A percentile compares a stretch with the other conserved stretches of the same genome.
Conservation (phyloP, 1,284 basidiomycete species). For the Bondarzewia mesenterica region DNA sequence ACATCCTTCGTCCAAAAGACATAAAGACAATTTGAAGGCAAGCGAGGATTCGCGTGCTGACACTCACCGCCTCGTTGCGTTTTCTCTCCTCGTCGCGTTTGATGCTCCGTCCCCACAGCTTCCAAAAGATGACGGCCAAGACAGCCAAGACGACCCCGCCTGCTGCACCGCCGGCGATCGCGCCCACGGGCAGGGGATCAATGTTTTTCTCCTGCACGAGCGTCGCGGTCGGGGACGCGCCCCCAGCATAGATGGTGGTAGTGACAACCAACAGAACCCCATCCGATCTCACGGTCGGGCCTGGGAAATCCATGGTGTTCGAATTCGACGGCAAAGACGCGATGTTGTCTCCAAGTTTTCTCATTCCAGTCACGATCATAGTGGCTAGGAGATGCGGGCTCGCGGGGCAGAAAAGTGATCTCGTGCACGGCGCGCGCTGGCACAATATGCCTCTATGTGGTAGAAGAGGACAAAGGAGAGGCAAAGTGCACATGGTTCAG, state of each 20-base stretch:
- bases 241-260: slow-evolving; percentile 24
- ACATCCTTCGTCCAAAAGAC: too few relatives aligned
- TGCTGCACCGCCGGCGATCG: slow-evolving; percentile 41
- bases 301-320: too few relatives aligned
- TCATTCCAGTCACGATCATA: too few relatives aligned
- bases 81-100: slow-evolving; percentile 29
- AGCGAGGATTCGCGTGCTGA: neutral
- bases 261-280: slow-evolving; percentile 15
- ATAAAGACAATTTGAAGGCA: too few relatives aligned
- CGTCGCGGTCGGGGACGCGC: slow-evolving; percentile 3
- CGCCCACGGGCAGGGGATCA: slow-evolving; percentile 32
- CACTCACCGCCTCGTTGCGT: slow-evolving; percentile 32
- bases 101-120: slow-evolving; percentile 40
- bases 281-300: neutral
- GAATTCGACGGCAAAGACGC: too few relatives aligned
- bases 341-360: too few relatives aligned
- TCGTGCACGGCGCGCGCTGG: too few relatives aligned
- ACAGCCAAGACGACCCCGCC: slow-evolving; percentile 42
- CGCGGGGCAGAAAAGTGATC: too few relatives aligned
- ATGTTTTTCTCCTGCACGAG: neutral
- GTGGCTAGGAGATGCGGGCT: too few relatives aligned
- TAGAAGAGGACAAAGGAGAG: neutral
- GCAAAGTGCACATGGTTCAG: neutral
- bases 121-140: slow-evolving; percentile 35
- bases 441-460: neutral